Base-by-base conservation (phyloP, 805 yeast species). In the Lachancea quebecensis region DNA sequence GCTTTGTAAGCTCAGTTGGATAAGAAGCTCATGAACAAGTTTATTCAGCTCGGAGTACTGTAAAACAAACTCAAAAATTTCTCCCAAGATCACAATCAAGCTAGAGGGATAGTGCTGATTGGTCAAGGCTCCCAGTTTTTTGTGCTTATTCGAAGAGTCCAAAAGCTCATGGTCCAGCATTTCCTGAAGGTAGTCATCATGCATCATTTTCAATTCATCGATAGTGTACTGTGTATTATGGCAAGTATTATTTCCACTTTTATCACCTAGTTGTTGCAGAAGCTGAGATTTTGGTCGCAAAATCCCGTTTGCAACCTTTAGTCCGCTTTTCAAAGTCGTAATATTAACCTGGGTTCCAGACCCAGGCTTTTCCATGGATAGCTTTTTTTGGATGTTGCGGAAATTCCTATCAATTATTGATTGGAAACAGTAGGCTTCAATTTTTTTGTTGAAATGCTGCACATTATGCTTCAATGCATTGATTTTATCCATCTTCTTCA, bases 131-230 rank as follows among this genome's bases (percentile, higher is more conserved):
- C 75, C 77, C 14, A 51, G 53, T 10, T 67, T 57, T 10, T 50
- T 42, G 8, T 49, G 42, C 27, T n/a, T 17, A 1, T 53, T 46
- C 10, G 55, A 44, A 12, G 59, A 50, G n/a, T 48, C 49, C 31
- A 62, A 44, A 36, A 62, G 45, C 41, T 54, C 57, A 35, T 60
- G 58, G 12, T 52, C 42, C 7, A 59, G 46, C 9, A 62, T 54
- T 8, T 58, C 50, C 11, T 52, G 45, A 42, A 70, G 46, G 53
- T 61, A 69, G 2, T 48, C 47, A 17, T 57, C 55, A 51, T 73
- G 78, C 12, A 66, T 41, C 4, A 51, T 33, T 10, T 68, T 65
- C 10, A 82, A 54, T 36, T 78, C 80, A 50, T 80, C 82, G 40
- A 82, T 60, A 10, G 76, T 71, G 38, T 65, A 65, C 14, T 65